phyloP scores from a whole-genome alignment of 225 moss, liverwort and hornwort species.

The Marchantia polymorpha region DNA sequence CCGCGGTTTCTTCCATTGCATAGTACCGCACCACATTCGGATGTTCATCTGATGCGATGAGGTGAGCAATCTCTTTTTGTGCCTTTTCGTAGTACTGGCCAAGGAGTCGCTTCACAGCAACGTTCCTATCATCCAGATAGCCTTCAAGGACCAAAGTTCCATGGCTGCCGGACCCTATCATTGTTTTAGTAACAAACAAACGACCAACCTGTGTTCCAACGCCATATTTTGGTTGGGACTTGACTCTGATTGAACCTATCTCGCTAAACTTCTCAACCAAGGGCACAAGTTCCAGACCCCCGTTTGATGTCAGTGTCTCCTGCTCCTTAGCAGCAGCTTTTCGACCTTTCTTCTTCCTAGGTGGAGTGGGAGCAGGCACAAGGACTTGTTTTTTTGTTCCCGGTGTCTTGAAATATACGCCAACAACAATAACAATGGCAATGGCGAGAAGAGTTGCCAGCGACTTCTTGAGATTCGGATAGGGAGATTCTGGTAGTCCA shows the following conservation, averaged over 20 bases:
- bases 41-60: conserved; percentile 93
- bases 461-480: neutral
- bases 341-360: conserved; percentile 39
- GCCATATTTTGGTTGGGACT: conserved; percentile 36
- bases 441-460: conserved; percentile 3
- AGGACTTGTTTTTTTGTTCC: conserved; percentile 9
- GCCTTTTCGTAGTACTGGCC: conserved; percentile 85
- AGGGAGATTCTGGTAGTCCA: neutral
- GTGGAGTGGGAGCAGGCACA: neutral
- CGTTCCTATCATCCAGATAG: conserved; percentile 75
- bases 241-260: conserved; percentile 4
- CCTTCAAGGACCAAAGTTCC: conserved; percentile 96
- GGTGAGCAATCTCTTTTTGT: conserved; percentile 80
- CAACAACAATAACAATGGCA: conserved; percentile 5
- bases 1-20: conserved; percentile 75
- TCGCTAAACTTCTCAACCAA: neutral
- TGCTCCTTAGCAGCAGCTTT: conserved; percentile 20
- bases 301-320: conserved; percentile 10
- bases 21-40: conserved; percentile 95
- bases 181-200: conserved; percentile 68
- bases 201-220: conserved; percentile 73
- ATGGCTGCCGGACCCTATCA: conserved; percentile 90
- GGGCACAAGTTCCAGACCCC: neutral
- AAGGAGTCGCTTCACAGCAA: conserved; percentile 91
- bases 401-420: conserved; percentile 14